Evolutionary conservation across 768 basidiomycete species (phyloP), one percentile per base, ranked within the genome.

Genomic region (Termitomyces sp.): DNA sequence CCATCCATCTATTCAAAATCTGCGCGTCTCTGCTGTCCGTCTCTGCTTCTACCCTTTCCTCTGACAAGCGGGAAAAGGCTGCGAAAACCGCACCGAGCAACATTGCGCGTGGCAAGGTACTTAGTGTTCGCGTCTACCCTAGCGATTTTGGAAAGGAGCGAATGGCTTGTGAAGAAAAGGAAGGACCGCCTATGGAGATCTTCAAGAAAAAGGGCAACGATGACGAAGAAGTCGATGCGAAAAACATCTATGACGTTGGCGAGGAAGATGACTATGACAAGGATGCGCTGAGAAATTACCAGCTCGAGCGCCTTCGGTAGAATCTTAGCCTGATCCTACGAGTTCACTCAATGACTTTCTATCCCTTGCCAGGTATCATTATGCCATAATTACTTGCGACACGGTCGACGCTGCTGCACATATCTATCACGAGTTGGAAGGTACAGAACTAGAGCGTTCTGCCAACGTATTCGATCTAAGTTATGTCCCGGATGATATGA

Each of bases 391-490:
- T 2, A 91, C 92, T 55, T 98, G 94, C 74, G 91, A 96, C 68
- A 81, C 89, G 1, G 78, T 84, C 11, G 81, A 86, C 38, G 82
- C 94, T 4, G 93, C 96, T 9, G 78, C 83, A 2, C 88, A 94
- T 69, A 85, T 96, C 35, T 91, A 90, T 69, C 74, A 81, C 36
- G 95, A 98, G 71, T 82, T 98, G 28, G 92, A 98, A 65, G 95
- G 94, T 16, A 92, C 96, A 2, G 97, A 99, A 72, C 84, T 98
- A 16, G 97, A 98, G 73, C 87, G 94, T 35, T 97, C 96, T 1
- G 96, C 97, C 3, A 99, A 99, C 71, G 84, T 98, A 7, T 90
- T 99, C 62, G 92, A 99, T 70, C 75, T 99, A 38, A 97, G 96
- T 72, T 98, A 91, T 73, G 94, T 96, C 12, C 93, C 94, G 0